phyloP scores from a whole-genome alignment of 1,284 basidiomycete species.

The Cystobasidium pallidum region DNA sequence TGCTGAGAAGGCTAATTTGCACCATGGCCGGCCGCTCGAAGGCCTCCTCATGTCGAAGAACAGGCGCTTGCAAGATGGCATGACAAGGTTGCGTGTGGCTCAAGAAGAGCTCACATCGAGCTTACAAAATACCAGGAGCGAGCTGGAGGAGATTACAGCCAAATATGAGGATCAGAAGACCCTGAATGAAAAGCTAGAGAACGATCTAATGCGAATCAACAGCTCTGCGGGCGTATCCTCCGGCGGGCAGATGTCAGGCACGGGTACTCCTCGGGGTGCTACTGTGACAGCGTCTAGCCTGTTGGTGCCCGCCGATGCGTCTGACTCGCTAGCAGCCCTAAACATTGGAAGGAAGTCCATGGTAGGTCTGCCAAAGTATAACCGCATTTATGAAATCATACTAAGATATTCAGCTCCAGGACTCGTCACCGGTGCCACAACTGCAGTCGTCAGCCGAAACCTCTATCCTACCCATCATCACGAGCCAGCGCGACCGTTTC shows the following conservation, averaged over 20 bases:
- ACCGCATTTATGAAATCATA: not conserved
- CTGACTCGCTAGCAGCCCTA: conserved; percentile 69
- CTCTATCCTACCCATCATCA: conserved; percentile 93
- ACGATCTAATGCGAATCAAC: conserved; percentile 81
- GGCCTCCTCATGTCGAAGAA: conserved; percentile 90
- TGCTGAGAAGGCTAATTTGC: conserved; percentile 73
- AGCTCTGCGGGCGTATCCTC: conserved; percentile 50
- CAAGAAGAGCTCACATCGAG: conserved; percentile 76
- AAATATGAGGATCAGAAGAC: conserved; percentile 76
- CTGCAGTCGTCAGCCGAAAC: conserved; percentile 64
- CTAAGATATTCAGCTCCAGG: conserved; percentile 29
- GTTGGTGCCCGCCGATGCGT: conserved; percentile 34
- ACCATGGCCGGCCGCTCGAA: conserved; percentile 81
- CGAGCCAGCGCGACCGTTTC: conserved; percentile 93
- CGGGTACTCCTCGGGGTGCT: conserved; percentile 24
- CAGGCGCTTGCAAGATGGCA: conserved; percentile 87
- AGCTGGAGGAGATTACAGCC: conserved; percentile 64
- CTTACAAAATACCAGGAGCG: conserved; percentile 65
- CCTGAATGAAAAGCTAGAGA: conserved; percentile 88
- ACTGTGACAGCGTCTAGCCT: conserved; percentile 18
- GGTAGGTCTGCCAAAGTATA: conserved; percentile 53
- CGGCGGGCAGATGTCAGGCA: not conserved
- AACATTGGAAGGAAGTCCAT: conserved; percentile 67
- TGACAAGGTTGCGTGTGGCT: conserved; percentile 84
- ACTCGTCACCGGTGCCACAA: conserved; percentile 18